Evolutionary conservation across 2,329 filamentous ascomycete genomes (phyloP), one percentile per base, ranked within the genome.

Genomic region (Alternaria ethzedia): DNA sequence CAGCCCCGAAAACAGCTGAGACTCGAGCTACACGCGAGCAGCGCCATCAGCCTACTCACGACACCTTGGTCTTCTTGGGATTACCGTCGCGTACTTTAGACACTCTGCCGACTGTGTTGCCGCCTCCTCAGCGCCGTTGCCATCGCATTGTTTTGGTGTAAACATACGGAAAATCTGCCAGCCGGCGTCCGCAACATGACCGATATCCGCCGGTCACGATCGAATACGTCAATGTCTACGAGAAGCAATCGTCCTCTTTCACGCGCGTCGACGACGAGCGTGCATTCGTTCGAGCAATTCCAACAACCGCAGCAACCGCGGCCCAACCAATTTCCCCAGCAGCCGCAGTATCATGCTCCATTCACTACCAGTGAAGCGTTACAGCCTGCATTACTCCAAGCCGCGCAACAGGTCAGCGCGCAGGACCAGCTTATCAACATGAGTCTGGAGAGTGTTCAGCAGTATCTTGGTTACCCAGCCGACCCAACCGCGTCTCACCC

Each of bases 231-330:
- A 52, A 78, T 78, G 59, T 82, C 82, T 25, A 76, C 73, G 30
- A 81, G 79, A 68, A 79, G 79, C 57, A 82, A 82, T 64, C 78
- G 83, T 7, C 83, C 83, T 50, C 77, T 80, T 17, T 85, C 83
- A 26, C 80, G 83, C 68, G 83, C 82, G 45, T 85, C 83, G 13
- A 84, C 83, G 17, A 81, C 83, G n/a, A 84, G 83, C 68, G 69
- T 83, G 43, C 82, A 83, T 50, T 81, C 78, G 15, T 79, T 78
- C 64, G 75, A 77, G 51, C 74, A 79, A 57, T 77, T 76, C 67
- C 71, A 67, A 41, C 68, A 69, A 20, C 64, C 58, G 11, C 69
- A 71, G 47, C 73, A 69, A 54, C 59, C 69, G 36, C 65, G 65
- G 9, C 57, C 59, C 11, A 21, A 49, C 28, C 69, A 64, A 20